phyloP scores from a whole-genome alignment of 2,329 filamentous ascomycete species.

The Trichoderma lentiforme region DNA sequence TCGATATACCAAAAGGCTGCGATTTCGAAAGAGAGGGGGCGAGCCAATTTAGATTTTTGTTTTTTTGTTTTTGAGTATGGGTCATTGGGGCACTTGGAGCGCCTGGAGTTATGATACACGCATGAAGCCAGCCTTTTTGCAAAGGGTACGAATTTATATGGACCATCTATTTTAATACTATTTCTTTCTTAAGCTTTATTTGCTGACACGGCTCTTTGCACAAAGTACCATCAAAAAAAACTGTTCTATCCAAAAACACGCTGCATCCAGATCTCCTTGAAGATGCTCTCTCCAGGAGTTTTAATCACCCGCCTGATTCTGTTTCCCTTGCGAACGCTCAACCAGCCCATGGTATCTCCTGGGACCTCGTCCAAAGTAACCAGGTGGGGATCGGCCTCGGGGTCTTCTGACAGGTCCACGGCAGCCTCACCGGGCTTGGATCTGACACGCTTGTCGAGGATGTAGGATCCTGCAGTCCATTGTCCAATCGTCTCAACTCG shows the following conservation, averaged over 20 bases:
- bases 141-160: slow-evolving; percentile 22
- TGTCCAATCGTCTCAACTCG: slow-evolving; percentile 86
- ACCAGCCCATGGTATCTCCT: slow-evolving; percentile 73
- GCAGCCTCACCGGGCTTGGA: slow-evolving; percentile 48
- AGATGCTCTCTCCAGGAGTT: slow-evolving; percentile 64
- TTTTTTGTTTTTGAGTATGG: not conserved
- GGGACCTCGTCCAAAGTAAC: slow-evolving; percentile 50
- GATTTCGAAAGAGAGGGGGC: not conserved
- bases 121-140: slow-evolving; percentile 9
- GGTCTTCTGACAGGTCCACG: slow-evolving; percentile 40
- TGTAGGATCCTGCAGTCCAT: slow-evolving; percentile 91
- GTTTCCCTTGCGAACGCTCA: slow-evolving; percentile 72
- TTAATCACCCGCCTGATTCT: slow-evolving; percentile 69
- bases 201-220: slow-evolving; percentile 20
- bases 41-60: not conserved
- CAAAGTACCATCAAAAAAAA: not conserved
- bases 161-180: slow-evolving; percentile 3
- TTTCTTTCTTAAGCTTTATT: not conserved
- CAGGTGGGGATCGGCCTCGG: slow-evolving; percentile 39
- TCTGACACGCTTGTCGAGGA: slow-evolving; percentile 69
- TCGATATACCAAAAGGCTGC: not conserved
- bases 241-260: slow-evolving; percentile 54
- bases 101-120: slow-evolving; percentile 8
- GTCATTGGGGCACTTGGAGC: not conserved
- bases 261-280: slow-evolving; percentile 64